phyloP scores from a whole-genome alignment of 768 basidiomycete genomes.

The Galerina marginata region DNA sequence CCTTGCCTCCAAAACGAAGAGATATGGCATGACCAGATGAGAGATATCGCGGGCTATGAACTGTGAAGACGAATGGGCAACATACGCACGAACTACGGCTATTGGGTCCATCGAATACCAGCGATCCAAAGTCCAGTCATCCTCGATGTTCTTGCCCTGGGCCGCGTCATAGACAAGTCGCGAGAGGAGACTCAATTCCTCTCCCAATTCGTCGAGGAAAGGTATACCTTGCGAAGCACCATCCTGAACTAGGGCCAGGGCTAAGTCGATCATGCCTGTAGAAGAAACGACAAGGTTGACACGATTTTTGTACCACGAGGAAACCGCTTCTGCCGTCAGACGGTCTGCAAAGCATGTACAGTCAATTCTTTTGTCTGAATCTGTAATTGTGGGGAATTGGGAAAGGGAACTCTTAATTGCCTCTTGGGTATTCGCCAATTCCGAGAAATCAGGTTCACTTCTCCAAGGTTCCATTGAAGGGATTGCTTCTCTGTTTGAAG shows the following conservation, averaged over 20 bases:
- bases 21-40: slow-evolving; percentile 87
- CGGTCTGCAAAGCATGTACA: slow-evolving; percentile 31
- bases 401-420: slow-evolving; percentile 39
- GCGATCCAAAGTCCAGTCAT: slow-evolving; percentile 75
- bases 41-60: slow-evolving; percentile 72
- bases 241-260: slow-evolving; percentile 82
- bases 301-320: slow-evolving; percentile 76
- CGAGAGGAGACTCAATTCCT: slow-evolving; percentile 88
- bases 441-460: slow-evolving; percentile 61
- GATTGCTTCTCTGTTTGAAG: slow-evolving; percentile 48
- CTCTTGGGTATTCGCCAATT: slow-evolving; percentile 47
- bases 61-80: slow-evolving; percentile 69
- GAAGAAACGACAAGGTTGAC: slow-evolving; percentile 64
- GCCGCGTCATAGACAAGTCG: slow-evolving; percentile 86
- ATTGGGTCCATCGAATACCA: slow-evolving; percentile 77
- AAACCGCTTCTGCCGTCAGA: slow-evolving; percentile 56
- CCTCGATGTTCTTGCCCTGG: slow-evolving; percentile 44
- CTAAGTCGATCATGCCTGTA: slow-evolving; percentile 80
- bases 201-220: slow-evolving; percentile 84
- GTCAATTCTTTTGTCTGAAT: slow-evolving; percentile 18
- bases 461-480: slow-evolving; percentile 51
- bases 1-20: slow-evolving; percentile 89
- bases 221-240: slow-evolving; percentile 82
- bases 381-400: slow-evolving; percentile 8
- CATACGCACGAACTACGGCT: slow-evolving; percentile 75